Evolutionary conservation across 352 stramenopile species (phyloP).

Genomic region (Globisporangium takayamanum): DNA sequence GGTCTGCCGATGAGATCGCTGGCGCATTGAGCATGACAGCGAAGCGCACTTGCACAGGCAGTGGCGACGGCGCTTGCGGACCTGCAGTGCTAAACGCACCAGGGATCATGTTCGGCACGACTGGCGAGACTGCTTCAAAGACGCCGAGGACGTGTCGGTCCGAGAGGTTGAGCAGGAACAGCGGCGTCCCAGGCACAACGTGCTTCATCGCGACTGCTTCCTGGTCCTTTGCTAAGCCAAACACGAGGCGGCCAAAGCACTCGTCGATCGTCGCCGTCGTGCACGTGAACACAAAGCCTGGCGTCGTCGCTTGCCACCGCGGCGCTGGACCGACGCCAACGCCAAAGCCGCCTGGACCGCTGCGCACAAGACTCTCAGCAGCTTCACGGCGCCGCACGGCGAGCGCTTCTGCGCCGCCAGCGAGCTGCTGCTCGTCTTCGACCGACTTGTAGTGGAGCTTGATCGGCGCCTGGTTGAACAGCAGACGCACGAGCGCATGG

Average conservation of each 20-base stretch:
- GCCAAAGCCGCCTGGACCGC: constrained; percentile 16
- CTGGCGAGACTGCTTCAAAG: constrained; percentile 76
- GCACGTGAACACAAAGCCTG: constrained; percentile 83
- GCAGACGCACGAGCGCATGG: constrained; percentile 60
- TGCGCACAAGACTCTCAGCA: constrained; percentile 54
- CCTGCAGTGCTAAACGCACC: constrained; percentile 54
- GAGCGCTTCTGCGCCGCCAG: constrained; percentile 67
- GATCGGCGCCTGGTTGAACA: constrained; percentile 82
- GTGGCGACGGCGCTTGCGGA: constrained; percentile 45
- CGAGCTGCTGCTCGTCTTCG: constrained; percentile 72
- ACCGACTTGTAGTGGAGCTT: constrained; percentile 78
- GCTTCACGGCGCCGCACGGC: constrained; percentile 61
- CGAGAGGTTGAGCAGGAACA: constrained; percentile 84
- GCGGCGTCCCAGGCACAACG: constrained; percentile 63
- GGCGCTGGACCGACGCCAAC: constrained; percentile 19
- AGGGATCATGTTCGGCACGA: constrained; percentile 73
- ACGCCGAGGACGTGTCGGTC: constrained; percentile 80
- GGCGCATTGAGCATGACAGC: constrained; percentile 62
- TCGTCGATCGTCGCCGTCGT: constrained; percentile 80
- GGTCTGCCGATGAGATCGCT: constrained; percentile 57
- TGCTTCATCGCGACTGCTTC: constrained; percentile 55
- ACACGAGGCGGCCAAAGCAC: constrained; percentile 81
- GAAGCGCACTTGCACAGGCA: constrained; percentile 77
- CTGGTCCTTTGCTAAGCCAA: constrained; percentile 70
- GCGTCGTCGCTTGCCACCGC: constrained; percentile 39